Evolutionary conservation across 2,329 filamentous ascomycete species (phyloP).

Genomic region (Beauveria varroae): DNA sequence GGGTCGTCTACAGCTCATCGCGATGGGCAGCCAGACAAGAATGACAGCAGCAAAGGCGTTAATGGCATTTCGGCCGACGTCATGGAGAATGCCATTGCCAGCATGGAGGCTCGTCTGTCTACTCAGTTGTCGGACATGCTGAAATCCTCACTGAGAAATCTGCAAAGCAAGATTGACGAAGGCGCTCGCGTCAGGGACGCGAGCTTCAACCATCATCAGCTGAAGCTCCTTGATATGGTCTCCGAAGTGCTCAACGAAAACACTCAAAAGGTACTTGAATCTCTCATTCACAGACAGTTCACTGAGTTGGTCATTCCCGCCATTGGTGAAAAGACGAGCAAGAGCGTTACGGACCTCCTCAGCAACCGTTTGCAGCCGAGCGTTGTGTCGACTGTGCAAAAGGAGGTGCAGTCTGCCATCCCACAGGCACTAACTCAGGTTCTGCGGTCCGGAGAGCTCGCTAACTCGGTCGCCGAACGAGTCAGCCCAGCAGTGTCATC

Average conservation of each 20-base stretch:
- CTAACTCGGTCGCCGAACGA: conserved; percentile 62
- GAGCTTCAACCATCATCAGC: conserved; percentile 45
- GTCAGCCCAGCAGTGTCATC: conserved; percentile 59
- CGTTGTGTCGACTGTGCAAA: conserved; percentile 58
- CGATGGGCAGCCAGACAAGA: conserved; percentile 25
- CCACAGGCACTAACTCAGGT: conserved; percentile 49
- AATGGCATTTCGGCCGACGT: conserved; percentile 35
- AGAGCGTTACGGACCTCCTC: conserved; percentile 65
- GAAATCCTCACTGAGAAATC: conserved; percentile 50
- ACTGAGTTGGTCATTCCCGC: conserved; percentile 68
- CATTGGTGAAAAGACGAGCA: conserved; percentile 58
- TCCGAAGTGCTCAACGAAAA: conserved; percentile 55
- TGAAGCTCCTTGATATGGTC: conserved; percentile 49
- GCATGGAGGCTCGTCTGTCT: conserved; percentile 45
- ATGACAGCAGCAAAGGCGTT: conserved; percentile 23
- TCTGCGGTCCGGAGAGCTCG: conserved; percentile 65
- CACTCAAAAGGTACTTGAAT: conserved; percentile 63
- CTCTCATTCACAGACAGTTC: conserved; percentile 70
- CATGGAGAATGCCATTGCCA: conserved; percentile 46
- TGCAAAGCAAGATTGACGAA: conserved; percentile 56
- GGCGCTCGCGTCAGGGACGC: conserved; percentile 50
- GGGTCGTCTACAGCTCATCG: conserved; percentile 29
- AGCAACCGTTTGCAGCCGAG: conserved; percentile 59
- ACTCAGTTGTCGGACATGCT: conserved; percentile 43
- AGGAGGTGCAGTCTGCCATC: conserved; percentile 64